phyloP scores from a whole-genome alignment of 1,284 basidiomycete species.

The Pyrrhoderma lamaoense region DNA sequence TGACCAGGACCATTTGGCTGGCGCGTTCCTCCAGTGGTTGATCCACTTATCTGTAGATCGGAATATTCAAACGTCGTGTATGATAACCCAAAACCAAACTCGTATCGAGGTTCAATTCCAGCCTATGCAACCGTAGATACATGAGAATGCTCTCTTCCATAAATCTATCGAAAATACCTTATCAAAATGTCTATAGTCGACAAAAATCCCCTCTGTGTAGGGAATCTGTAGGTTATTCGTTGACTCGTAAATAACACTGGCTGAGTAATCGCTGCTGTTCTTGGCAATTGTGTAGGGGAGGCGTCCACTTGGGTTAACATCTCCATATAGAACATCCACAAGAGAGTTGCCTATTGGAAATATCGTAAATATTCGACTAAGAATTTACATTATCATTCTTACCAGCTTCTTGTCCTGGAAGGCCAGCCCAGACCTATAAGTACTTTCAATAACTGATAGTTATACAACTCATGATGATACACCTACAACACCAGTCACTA shows the following conservation, averaged over 20 bases:
- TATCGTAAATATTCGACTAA: slow-evolving; percentile 4
- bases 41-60: slow-evolving; percentile 33
- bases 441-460: background rate
- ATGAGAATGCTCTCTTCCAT: too few species aligned
- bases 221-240: slow-evolving; percentile 25
- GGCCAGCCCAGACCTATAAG: slow-evolving; percentile 43
- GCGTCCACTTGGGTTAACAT: slow-evolving; percentile 36
- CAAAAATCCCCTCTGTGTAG: slow-evolving; percentile 28
- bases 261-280: slow-evolving; percentile 39
- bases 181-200: slow-evolving; percentile 21
- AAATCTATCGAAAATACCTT: background rate
- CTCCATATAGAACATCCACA: slow-evolving; percentile 40
- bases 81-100: slow-evolving; percentile 81
- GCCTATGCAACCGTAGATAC: background rate
- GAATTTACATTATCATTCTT: slow-evolving; percentile 21
- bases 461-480: too few species aligned
- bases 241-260: slow-evolving; percentile 25
- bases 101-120: slow-evolving; percentile 55
- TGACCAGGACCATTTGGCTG: slow-evolving; percentile 25
- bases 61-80: slow-evolving; percentile 77
- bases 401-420: slow-evolving; percentile 69
- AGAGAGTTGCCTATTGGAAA: slow-evolving; percentile 32
- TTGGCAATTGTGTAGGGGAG: slow-evolving; percentile 47
- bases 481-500: slow-evolving; percentile 18
- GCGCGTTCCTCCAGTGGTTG: slow-evolving; percentile 24